Evolutionary conservation across 331 rosid species (phyloP), one percentile per base, ranked within the genome.

Genomic region (Acacia pycnantha): DNA sequence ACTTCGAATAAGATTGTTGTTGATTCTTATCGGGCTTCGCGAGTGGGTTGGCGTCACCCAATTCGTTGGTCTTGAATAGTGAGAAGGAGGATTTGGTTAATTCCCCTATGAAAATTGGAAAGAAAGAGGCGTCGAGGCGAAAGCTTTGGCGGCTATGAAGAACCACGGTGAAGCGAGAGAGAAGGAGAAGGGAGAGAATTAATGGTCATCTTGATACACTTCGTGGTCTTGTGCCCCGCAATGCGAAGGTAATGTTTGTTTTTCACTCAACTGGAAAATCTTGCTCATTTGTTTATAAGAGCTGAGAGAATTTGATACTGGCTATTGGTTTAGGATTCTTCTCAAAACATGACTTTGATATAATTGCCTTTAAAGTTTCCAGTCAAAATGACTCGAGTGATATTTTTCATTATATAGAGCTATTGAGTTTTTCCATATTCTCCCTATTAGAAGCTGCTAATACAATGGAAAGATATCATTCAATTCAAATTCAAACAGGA

Each of bases 111-210:
- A 86, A 53, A 59, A 76, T 74, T 51, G 93, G 90, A 19, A 89
- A 92, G 82, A 88, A 87, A 81, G 92, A 82, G 82, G 81, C 18
- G 35, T 81, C 89, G 93, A 93, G 81, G 91, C 82, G 1, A 95
- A 93, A 88, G 94, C 90, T 70, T 65, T 91, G 35, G 94, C 88
- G 16, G 94, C 99, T 81, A 81, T 93, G 94, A 93, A 92, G 88
- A 95, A 77, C 24, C 99, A 95, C 70, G 90, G 99, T 75, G 94
- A 92, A 78, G 99, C 99, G n/a, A 11, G 99, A 95, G 92, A 90
- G 92, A 88, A 90, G 98, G 85, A 88, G 99, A 79, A 88, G 99
- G 83, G 97, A 93, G 90, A 88, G 98, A 86, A 95, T 95, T 43
- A 95, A 95, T 81, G 88, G 90, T 21, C 99, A 93, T 89, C 93